Evolutionary conservation across 805 yeast species (phyloP), one percentile per base, ranked within the genome.

Genomic region (Danielia oregonensis): DNA sequence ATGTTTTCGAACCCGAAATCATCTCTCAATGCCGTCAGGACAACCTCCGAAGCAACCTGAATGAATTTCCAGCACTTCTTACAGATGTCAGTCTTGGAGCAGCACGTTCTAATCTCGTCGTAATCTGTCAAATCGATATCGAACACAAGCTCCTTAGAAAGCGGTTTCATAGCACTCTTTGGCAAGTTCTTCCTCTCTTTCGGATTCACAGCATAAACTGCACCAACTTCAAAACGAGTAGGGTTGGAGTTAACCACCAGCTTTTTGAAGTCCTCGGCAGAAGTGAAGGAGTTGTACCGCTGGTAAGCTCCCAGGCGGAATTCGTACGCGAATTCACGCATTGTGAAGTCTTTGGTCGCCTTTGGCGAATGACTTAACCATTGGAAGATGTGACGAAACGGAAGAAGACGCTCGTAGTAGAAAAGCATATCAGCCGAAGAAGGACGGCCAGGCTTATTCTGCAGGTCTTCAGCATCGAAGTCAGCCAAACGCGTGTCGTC

Each of bases 111-210:
- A 47, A 86, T 76, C 17, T 81, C 84, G 61, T 91, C 97, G 57
- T 93, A 93, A 65, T 93, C 98, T 17, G 96, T 93, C 70, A 93
- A 78, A 81, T 93, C 98, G 45, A 93, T 91, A 78, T 93, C 98
- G 46, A 93, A 83, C 5, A 89, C 96, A 38, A 93, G 69, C 57
- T 93, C 98, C 57, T 93, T 93, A 45, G 77, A 70, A 22, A 82
- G 50, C 1, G 98, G 93, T 49, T 78, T 80, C 81, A 88, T 76
- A 15, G 86, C 82, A 19, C 72, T 72, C 48, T 85, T 85, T 13
- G 94, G 77, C 11, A 87, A 66, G 6, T 79, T 70, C 51, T 86
- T 89, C 34, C 95, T 72, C 39, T 87, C 86, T 37, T 77, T 78
- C n/a, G 97, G 98, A 43, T 86, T 86, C 11, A 83, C 79, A 2